A percentile compares a stretch with the other conserved stretches of the same genome.
Conservation (phyloP, 2,329 filamentous ascomycete genomes). For the Didymosphaeria variabile region DNA sequence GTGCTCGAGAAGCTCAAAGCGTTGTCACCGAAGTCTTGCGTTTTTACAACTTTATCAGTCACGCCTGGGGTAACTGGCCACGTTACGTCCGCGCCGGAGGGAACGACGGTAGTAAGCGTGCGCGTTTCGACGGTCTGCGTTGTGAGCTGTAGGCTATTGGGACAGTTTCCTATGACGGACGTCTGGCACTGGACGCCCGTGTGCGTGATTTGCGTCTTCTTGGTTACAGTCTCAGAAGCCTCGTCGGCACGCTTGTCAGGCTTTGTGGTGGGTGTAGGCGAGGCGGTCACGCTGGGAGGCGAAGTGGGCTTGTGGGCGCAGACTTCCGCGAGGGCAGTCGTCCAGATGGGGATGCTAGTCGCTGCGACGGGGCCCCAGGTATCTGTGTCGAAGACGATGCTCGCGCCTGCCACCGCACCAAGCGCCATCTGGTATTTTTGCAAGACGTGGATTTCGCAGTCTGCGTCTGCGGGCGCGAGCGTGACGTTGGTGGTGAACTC, state of each 20-base stretch:
- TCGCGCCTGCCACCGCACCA: constrained; percentile 64
- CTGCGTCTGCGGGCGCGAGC: constrained; percentile 41
- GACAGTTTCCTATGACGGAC: constrained; percentile 59
- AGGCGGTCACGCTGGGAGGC: constrained; percentile 25
- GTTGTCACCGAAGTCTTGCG: constrained; percentile 54
- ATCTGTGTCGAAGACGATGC: constrained; percentile 53
- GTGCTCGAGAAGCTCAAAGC: constrained; percentile 50
- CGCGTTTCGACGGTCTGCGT: constrained; percentile 47
- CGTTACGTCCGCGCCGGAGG: constrained; percentile 43
- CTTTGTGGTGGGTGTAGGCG: constrained; percentile 25
- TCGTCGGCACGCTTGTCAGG: constrained; percentile 33
- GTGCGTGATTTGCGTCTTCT: constrained; percentile 54
- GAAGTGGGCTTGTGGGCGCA: constrained; percentile 50
- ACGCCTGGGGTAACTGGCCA: constrained; percentile 52
- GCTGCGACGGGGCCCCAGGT: constrained; percentile 62
- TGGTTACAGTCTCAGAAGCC: constrained; percentile 52
- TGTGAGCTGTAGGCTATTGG: constrained; percentile 60
- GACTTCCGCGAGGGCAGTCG: constrained; percentile 58
- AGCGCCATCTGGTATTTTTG: constrained; percentile 62
- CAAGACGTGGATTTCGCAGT: constrained; percentile 58
- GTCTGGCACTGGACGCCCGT: constrained; percentile 58
- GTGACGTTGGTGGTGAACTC: constrained; percentile 65
- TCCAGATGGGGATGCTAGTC: constrained; percentile 62
- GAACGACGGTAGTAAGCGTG: constrained; percentile 52
- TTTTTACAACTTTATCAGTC: constrained; percentile 40